phyloP scores from a whole-genome alignment of 768 basidiomycete species.

The Cystobasidium tubakii region DNA sequence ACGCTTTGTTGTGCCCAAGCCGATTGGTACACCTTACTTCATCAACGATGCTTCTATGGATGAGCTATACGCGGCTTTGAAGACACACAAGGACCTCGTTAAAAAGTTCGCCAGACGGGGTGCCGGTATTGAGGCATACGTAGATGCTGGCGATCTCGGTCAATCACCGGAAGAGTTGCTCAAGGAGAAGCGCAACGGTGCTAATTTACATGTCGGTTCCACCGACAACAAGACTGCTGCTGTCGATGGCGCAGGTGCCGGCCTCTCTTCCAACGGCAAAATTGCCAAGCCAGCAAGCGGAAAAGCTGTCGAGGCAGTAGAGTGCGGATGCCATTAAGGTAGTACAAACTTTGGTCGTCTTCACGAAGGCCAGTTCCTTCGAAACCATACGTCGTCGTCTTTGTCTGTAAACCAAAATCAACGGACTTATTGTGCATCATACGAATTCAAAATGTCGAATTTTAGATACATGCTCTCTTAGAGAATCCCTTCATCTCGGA shows the following conservation, averaged over 20 bases:
- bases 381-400: background rate
- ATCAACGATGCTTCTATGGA: slow-evolving; percentile 50
- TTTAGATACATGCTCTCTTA: too few species aligned
- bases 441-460: too few species aligned
- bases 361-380: background rate
- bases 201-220: slow-evolving; percentile 38
- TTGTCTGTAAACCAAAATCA: background rate
- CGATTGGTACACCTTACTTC: slow-evolving; percentile 50
- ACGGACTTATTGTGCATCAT: too few species aligned
- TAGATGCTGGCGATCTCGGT: slow-evolving; percentile 50
- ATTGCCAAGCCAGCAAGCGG: slow-evolving; percentile 43
- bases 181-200: slow-evolving; percentile 29
- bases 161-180: slow-evolving; percentile 46
- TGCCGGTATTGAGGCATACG: slow-evolving; percentile 49
- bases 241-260: slow-evolving; percentile 42
- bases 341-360: too few species aligned
- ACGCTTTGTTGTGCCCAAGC: slow-evolving; percentile 49
- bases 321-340: slow-evolving; percentile 39
- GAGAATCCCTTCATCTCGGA: too few species aligned
- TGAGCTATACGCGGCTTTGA: slow-evolving; percentile 47
- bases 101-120: slow-evolving; percentile 45
- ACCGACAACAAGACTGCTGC: slow-evolving; percentile 25
- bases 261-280: slow-evolving; percentile 41
- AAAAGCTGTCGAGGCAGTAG: slow-evolving; percentile 43
- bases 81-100: slow-evolving; percentile 49